phyloP scores from a whole-genome alignment of 352 stramenopile genomes.

The Phytopythium helicoides region DNA sequence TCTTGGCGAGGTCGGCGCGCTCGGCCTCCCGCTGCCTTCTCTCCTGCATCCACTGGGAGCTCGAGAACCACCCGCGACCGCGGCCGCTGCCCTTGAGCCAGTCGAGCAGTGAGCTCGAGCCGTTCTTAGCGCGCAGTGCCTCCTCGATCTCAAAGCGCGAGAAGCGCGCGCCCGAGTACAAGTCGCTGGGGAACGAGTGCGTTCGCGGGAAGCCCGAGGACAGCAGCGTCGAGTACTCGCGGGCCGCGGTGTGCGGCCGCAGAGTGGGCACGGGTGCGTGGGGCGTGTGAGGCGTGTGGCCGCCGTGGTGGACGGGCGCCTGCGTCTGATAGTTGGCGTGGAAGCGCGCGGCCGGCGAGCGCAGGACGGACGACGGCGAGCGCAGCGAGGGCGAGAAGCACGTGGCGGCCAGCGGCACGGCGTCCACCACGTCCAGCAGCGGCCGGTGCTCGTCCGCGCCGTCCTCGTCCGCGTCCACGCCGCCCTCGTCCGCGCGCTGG shows the following conservation, averaged over 20 bases:
- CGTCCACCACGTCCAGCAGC: slow-evolving; percentile 6
- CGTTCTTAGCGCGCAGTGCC: slow-evolving; percentile 53
- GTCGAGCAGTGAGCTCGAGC: slow-evolving; percentile 55
- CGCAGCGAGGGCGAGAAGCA: slow-evolving; percentile 25
- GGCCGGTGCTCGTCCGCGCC: slow-evolving; percentile 2
- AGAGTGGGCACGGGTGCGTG: background rate
- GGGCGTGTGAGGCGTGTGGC: too few species aligned
- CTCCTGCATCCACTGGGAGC: slow-evolving; percentile 4
- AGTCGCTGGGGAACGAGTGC: slow-evolving; percentile 75
- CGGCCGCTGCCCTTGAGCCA: slow-evolving; percentile 55
- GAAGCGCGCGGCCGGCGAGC: slow-evolving; percentile 28
- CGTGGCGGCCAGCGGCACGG: slow-evolving; percentile 2
- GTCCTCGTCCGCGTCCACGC: slow-evolving; percentile 11
- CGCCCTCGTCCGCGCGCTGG: too few species aligned
- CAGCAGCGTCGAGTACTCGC: slow-evolving; percentile 28
- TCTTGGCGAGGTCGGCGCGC: slow-evolving; percentile 63
- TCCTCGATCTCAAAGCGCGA: slow-evolving; percentile 82
- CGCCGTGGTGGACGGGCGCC: background rate
- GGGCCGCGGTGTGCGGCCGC: background rate
- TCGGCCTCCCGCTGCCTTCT: slow-evolving; percentile 33
- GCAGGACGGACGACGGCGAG: slow-evolving; percentile 35
- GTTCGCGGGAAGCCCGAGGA: slow-evolving; percentile 45
- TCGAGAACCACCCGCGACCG: slow-evolving; percentile 19
- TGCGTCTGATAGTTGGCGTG: background rate
- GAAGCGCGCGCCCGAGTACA: slow-evolving; percentile 72